Base-by-base conservation (phyloP, 1,284 basidiomycete genomes). In the Spongispora temasekensis region DNA sequence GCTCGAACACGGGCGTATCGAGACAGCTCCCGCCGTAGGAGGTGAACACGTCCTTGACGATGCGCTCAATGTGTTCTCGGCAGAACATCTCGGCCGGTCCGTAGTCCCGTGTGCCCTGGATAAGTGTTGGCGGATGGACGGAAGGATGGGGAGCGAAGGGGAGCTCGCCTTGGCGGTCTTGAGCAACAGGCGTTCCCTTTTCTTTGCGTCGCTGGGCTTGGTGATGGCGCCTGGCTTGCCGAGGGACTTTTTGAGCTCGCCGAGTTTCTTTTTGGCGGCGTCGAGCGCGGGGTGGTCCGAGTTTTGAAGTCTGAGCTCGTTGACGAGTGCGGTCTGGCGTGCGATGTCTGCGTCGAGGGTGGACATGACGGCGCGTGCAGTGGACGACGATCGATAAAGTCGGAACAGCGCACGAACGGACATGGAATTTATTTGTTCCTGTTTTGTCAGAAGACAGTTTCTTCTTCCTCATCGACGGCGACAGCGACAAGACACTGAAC, bases 1-100 rank as follows among this genome's bases (percentile, higher is more conserved):
- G 89, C 80, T 99, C 97, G 71, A 99, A 98, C 21, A 98, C 95
- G 60, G 97, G 97, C 2, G 97, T 99, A 77, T 99, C 97, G 63
- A 99, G 94, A 63, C 94, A 95, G 60, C 89, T 86, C 3, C 90
- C 97, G 37, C 97, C 97, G 73, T 92, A 97, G 17, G 88, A 85
- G 59, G 93, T 88, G 76, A 99, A 99, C 64, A 90, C 87, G 5
- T 90, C 87, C 73, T 94, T 93, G 68, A 99, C 91, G 56, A 90
- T 94, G 42, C 84, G 81, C 72, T 98, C 97, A 71, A 99, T 91
- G 76, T 93, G 88, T 70, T 93, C 90, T 61, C 97, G 88, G 66
- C 97, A 89, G 71, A 92, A 89, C 85, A 97, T 97, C 71, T 97
- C 94, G n/a, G 86, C 84, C 6, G 97, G 94, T 60, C 94, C 92